Percentiles rank a stretch among this genome's conserved stretches.
phyloP scores from a whole-genome alignment of 108 stramenopile species.

The Nannochloropsis oceanica region DNA sequence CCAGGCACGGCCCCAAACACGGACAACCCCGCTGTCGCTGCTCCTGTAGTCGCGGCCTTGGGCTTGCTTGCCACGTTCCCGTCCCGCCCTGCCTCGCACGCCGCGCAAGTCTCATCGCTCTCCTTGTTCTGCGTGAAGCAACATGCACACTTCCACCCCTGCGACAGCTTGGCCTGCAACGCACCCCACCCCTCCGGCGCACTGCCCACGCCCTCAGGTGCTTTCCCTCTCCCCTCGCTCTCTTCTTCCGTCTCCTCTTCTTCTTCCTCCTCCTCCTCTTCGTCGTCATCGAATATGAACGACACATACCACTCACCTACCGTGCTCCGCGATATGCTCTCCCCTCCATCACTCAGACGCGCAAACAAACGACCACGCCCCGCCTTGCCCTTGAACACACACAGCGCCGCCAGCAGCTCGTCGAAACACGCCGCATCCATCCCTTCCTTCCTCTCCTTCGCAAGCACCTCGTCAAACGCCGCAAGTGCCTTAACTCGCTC shows the following conservation, averaged over 20 bases:
- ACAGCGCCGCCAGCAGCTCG: neutral
- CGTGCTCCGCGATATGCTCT: neutral
- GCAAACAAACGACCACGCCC: neutral
- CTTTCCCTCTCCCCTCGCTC: neutral
- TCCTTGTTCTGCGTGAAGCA: neutral
- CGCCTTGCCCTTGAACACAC: neutral
- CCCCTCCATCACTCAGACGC: neutral
- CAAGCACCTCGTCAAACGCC: neutral
- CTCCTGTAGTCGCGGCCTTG: too few relatives aligned
- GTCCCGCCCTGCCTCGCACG: neutral
- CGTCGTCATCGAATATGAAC: neutral
- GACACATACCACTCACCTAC: neutral
- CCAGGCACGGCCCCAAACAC: too few relatives aligned
- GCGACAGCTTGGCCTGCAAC: neutral
- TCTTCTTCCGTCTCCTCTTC: neutral
- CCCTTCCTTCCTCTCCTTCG: neutral
- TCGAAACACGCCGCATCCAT: neutral
- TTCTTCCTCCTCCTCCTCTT: neutral
- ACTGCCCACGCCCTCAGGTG: neutral
- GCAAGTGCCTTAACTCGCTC: neutral
- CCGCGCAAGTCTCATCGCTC: neutral
- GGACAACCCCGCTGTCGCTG: too few relatives aligned
- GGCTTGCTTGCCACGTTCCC: neutral
- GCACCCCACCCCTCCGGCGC: neutral
- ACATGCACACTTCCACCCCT: neutral